Conservation (phyloP, 177 flowering plant genomes). For the Telopea speciosissima region DNA sequence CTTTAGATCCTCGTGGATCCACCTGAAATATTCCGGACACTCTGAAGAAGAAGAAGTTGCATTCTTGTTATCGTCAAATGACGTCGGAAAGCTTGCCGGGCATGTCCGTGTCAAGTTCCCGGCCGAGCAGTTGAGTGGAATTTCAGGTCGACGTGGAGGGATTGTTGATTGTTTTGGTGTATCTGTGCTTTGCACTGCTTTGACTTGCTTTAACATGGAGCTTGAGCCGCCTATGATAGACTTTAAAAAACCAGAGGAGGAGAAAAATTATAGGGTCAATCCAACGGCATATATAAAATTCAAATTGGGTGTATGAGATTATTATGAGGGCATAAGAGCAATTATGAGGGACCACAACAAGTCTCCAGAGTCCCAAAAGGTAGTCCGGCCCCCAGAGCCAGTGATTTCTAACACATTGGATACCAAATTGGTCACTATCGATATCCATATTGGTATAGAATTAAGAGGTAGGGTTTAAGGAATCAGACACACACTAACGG, state of each 20-base stretch:
- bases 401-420: too few relatives aligned
- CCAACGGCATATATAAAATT: too few relatives aligned
- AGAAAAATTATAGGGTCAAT: too few relatives aligned
- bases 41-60: slow-evolving; percentile 8
- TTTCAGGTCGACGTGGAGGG: background rate
- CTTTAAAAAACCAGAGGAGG: background rate
- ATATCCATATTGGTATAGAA: too few relatives aligned
- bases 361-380: too few relatives aligned
- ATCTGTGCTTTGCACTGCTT: background rate
- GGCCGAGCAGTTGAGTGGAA: slow-evolving; percentile 16
- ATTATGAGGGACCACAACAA: too few relatives aligned
- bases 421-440: too few relatives aligned
- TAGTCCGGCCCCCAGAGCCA: too few relatives aligned
- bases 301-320: too few relatives aligned
- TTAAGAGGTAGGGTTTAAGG: too few relatives aligned
- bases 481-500: too few relatives aligned
- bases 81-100: slow-evolving; percentile 4
- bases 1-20: slow-evolving; percentile 77
- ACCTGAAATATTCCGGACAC: slow-evolving; percentile 79
- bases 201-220: background rate
- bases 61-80: background rate
- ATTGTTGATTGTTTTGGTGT: background rate
- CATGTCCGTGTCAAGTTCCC: slow-evolving; percentile 9
- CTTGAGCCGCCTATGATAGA: background rate
- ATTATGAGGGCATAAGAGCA: too few relatives aligned